Conservation (phyloP, 2,329 filamentous ascomycete genomes). For the Graphilbum sp. region DNA sequence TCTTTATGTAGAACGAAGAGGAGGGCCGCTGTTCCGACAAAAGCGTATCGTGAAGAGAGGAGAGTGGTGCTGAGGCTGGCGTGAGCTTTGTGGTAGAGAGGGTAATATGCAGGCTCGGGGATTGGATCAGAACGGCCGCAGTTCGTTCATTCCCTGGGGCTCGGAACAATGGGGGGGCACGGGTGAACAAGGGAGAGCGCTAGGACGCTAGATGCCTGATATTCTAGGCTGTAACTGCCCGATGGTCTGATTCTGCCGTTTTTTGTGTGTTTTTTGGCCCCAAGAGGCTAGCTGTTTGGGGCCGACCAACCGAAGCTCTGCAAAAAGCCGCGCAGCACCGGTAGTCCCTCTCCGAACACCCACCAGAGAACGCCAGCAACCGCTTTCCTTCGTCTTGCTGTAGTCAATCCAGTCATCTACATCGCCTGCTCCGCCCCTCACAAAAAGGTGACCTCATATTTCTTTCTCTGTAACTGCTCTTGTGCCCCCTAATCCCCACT, state of each 20-base stretch:
- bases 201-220: constrained; percentile 4
- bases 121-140: constrained; percentile 10
- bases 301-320: constrained; percentile 9
- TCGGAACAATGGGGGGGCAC: constrained; percentile 8
- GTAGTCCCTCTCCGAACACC: not conserved
- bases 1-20: too few relatives aligned
- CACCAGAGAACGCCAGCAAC: not conserved
- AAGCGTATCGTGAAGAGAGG: not conserved
- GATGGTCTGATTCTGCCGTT: constrained; percentile 5
- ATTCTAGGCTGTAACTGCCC: not conserved
- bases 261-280: constrained; percentile 2
- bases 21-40: not conserved
- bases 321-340: constrained; percentile 3
- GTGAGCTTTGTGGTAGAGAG: constrained; percentile 7
- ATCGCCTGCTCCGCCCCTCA: not conserved
- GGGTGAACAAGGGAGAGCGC: constrained; percentile 5
- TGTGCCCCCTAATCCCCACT: constrained; percentile 9
- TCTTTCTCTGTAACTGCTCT: constrained; percentile 1
- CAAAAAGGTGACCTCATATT: constrained; percentile 9
- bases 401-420: not conserved
- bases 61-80: constrained; percentile 1
- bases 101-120: constrained; percentile 1
- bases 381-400: not conserved
- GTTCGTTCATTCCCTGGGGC: constrained; percentile 6
- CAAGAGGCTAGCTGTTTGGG: not conserved